phyloP scores from a whole-genome alignment of 1,284 basidiomycete genomes.

The Ceratobasidium sp. region DNA sequence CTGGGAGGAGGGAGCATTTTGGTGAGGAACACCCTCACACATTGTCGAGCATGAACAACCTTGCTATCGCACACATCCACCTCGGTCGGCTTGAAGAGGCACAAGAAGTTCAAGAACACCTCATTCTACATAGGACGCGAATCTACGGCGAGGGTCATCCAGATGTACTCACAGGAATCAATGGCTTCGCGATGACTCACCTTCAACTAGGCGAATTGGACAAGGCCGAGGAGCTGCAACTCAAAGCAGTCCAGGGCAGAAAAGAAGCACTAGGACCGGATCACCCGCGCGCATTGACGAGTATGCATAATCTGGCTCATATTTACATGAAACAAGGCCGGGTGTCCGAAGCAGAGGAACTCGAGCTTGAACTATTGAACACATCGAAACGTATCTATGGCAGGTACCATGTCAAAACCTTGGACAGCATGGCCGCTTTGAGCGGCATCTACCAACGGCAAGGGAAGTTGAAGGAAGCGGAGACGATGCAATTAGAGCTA shows the following conservation, averaged over 20 bases:
- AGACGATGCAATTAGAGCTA: not conserved
- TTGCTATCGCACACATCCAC: not conserved
- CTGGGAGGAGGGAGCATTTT: not conserved
- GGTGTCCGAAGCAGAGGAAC: not conserved
- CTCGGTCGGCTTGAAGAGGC: slow-evolving; percentile 2
- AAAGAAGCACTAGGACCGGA: not conserved
- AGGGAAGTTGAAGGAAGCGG: not conserved
- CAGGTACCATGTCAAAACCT: not conserved
- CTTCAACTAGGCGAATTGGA: not conserved
- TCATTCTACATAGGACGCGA: not conserved
- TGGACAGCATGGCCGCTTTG: not conserved
- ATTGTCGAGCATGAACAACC: slow-evolving; percentile 12
- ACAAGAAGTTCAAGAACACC: not conserved
- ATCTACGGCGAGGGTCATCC: slow-evolving; percentile 12
- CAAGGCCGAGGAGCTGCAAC: slow-evolving; percentile 3
- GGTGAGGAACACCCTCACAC: slow-evolving; percentile 23
- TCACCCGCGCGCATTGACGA: slow-evolving; percentile 17
- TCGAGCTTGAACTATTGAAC: not conserved
- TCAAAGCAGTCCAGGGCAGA: not conserved
- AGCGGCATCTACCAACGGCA: not conserved
- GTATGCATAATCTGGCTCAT: not conserved
- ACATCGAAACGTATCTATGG: not conserved
- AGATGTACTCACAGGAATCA: slow-evolving; percentile 6
- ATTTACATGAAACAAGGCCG: slow-evolving; percentile 4
- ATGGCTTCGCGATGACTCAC: not conserved